Evolutionary conservation across 495 filamentous ascomycete genomes (phyloP), one percentile per base, ranked within the genome.

Genomic region (Aspergillus sparsus): DNA sequence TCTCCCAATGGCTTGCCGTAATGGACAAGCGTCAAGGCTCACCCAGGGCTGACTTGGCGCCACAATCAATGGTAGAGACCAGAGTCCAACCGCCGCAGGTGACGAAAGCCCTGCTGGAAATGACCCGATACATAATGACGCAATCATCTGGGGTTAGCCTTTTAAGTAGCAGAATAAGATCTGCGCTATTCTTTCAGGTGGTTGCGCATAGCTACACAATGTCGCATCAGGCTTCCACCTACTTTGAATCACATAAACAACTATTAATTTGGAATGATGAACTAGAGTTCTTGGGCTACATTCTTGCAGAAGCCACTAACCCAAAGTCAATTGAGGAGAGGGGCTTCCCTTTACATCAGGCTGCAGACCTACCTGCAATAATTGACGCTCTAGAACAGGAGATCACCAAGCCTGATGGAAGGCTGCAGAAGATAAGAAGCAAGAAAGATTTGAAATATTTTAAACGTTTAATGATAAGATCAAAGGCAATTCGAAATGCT

Each of bases 241-340:
- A 46, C n/a, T 46, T 46, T 15, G 42, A 46, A 46, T 13, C 42
- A 6, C 42, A 46, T 6, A 16, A 11, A 46, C 42, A n/a, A 15
- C 16, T 46, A 16, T 13, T n/a, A n/a, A 15, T 6, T 16, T 46
- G 42, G 42, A 46, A 11, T 16, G 42, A 46, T 16, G 7, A 46
- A n/a, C 42, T 46, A 13, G 42, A 46, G 15, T 46, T 46, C 16
- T n/a, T 46, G 7, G 42, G 42, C 10, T 46, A 46, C n/a, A 46
- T 46, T 46, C 42, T 46, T 11, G 8, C 10, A 11, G 42, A 46
- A n/a, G 10, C 15, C 16, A 46, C 16, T 46, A 16, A 46, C 16
- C 10, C 42, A 46, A 16, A 46, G 8, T 7, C 8, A 16, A 13
- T 46, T 11, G 15, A 16, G 8, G 15, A 6, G 42, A 46, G 42